Conservation (phyloP, 225 moss, liverwort and hornwort species). For the Straminergon stramineum region DNA sequence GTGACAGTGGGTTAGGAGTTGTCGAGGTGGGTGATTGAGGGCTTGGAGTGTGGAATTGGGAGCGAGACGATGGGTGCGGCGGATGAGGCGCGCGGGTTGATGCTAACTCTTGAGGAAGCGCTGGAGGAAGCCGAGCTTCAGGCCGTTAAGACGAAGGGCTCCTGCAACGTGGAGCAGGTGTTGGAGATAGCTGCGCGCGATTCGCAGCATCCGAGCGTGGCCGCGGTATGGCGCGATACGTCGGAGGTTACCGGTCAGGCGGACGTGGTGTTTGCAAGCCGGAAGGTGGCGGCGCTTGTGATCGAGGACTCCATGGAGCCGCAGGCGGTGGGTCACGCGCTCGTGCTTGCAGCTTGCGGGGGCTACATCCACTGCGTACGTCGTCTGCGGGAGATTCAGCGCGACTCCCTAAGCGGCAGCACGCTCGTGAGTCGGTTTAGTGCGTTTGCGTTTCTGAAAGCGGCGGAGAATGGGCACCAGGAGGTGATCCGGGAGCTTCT, state of each 20-base stretch:
- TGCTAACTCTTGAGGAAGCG: slow-evolving; percentile 25
- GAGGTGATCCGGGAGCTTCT: slow-evolving; percentile 39
- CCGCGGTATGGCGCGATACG: slow-evolving; percentile 20
- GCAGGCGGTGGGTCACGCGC: slow-evolving; percentile 33
- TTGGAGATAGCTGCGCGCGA: slow-evolving; percentile 16
- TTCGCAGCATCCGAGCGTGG: slow-evolving; percentile 19
- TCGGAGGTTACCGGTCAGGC: neutral
- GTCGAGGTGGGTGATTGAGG: neutral
- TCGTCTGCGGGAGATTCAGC: slow-evolving; percentile 11
- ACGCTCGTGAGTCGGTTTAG: slow-evolving; percentile 12
- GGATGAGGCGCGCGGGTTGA: slow-evolving; percentile 8
- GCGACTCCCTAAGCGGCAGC: slow-evolving; percentile 12
- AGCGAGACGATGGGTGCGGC: slow-evolving; percentile 1
- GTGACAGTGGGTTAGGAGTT: neutral
- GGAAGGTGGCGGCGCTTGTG: slow-evolving; percentile 12
- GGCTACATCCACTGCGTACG: slow-evolving; percentile 24
- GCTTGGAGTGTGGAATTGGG: neutral
- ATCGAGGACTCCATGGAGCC: slow-evolving; percentile 27
- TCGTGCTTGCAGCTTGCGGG: slow-evolving; percentile 18
- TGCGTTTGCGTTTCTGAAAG: slow-evolving; percentile 37
- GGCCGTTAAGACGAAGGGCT: neutral
- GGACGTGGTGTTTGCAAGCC: neutral
- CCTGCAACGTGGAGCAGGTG: slow-evolving; percentile 10
- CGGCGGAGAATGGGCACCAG: slow-evolving; percentile 30
- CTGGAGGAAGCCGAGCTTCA: slow-evolving; percentile 12